Evolutionary conservation across 768 basidiomycete genomes (phyloP), one percentile per base, ranked within the genome.

Genomic region (Auriscalpium vulgare): DNA sequence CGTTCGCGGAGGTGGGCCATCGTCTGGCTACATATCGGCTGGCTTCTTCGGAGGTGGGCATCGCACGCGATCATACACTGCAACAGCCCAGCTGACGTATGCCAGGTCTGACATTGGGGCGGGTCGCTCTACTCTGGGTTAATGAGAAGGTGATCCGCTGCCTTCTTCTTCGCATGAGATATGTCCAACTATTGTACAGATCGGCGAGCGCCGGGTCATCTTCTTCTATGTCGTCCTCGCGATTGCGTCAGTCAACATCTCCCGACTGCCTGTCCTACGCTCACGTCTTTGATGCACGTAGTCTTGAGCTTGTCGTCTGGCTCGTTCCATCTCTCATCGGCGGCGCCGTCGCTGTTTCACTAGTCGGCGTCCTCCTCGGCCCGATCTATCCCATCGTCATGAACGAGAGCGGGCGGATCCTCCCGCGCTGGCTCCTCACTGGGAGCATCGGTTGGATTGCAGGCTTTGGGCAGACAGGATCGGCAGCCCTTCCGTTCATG

Each of bases 271-370:
- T 29, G 29, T 29, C 29, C 10, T 54, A 10, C 19, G 5, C 36
- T n/a, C 36, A 34, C 29, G 23, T n/a, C 8, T 23, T 46, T 11
- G 71, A 69, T 60, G 35, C 56, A 13, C 48, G 49, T 57, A 80
- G 74, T 7, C 67, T 85, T 29, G 76, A 83, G 59, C 60, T 84
- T 35, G 66, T 78, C 38, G 68, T 84, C 10, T 85, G 84, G 84
- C 69, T 77, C 2, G 77, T 78, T 0, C 77, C 78, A 0, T 74
- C 72, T 4, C 65, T 85, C 45, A 67, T 82, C 34, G 79, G 75
- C 21, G 74, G 74, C 40, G 83, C 78, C 0, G 68, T 84, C 11
- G 72, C 76, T 17, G 75, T 79, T 36, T 69, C 79, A 1, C 66
- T 85, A 38, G 69, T 82, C 36, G 84, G 84, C 46, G 51, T 82